Evolutionary conservation across 352 stramenopile species (phyloP).

Genomic region (Globisporangium polare): DNA sequence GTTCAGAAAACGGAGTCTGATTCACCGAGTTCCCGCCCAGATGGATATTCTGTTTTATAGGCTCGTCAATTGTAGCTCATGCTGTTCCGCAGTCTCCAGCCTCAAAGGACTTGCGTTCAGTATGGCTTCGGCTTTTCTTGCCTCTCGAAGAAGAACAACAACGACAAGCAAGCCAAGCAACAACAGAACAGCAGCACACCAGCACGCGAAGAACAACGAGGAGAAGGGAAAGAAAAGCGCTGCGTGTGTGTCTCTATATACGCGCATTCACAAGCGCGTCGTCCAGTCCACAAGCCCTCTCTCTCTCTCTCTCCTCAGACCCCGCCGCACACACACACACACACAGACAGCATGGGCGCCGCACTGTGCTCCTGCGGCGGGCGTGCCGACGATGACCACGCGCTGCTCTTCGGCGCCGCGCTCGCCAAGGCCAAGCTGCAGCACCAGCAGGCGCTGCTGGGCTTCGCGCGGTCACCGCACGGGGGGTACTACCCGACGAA

Average conservation of each 20-base stretch:
- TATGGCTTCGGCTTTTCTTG: slow-evolving; percentile 5
- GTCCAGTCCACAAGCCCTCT: too few species aligned
- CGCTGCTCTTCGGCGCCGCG: slow-evolving; percentile 14
- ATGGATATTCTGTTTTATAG: background rate
- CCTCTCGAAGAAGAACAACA: background rate
- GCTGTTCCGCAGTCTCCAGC: background rate
- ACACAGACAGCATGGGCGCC: slow-evolving; percentile 31
- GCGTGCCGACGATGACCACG: slow-evolving; percentile 32
- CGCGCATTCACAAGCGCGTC: background rate
- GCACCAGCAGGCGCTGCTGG: slow-evolving; percentile 27
- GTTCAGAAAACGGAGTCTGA: background rate
- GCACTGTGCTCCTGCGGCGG: slow-evolving; percentile 48
- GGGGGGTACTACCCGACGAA: slow-evolving; percentile 1
- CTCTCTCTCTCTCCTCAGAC: background rate
- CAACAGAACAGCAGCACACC: background rate
- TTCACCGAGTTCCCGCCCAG: slow-evolving; percentile 15
- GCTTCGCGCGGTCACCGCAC: slow-evolving; percentile 13
- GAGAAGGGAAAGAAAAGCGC: slow-evolving; percentile 6
- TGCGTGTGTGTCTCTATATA: background rate
- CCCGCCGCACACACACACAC: too few species aligned
- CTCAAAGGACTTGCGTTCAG: background rate
- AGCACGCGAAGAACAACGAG: background rate
- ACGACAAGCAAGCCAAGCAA: background rate
- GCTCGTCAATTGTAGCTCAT: background rate
- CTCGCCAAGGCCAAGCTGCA: slow-evolving; percentile 31